Conservation (phyloP, 257 asterid genomes). For the Marsdenia floribunda region DNA sequence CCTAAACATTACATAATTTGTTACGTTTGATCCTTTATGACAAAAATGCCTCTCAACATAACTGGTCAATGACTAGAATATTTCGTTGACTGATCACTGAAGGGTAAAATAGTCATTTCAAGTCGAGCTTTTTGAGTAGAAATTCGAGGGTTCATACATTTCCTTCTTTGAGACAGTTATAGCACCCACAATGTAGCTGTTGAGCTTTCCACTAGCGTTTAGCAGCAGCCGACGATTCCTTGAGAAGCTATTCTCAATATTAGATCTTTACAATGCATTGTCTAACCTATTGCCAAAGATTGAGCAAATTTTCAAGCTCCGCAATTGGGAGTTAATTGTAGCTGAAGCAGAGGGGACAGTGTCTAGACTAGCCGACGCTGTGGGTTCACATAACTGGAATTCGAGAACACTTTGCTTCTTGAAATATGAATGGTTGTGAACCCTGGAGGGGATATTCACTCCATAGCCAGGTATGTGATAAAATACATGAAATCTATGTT, state of each 20-base stretch:
- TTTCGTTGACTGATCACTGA: too few relatives aligned
- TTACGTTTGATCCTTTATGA: too few relatives aligned
- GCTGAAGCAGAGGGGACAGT: constrained; percentile 64
- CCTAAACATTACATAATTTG: too few relatives aligned
- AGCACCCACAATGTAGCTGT: constrained; percentile 63
- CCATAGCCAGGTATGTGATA: constrained; percentile 87
- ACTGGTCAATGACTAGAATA: too few relatives aligned
- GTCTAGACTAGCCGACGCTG: constrained; percentile 77
- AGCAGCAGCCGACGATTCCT: constrained; percentile 71
- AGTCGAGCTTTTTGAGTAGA: constrained; percentile 70
- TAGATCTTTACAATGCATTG: constrained; percentile 76
- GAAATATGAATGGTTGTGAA: constrained; percentile 63
- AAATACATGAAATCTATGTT: constrained; percentile 71
- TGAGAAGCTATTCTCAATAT: constrained; percentile 78
- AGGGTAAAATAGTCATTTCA: too few relatives aligned
- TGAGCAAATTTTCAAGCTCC: constrained; percentile 48
- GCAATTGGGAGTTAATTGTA: constrained; percentile 42
- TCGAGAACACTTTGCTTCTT: constrained; percentile 74
- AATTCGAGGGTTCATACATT: constrained; percentile 50
- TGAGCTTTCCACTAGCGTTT: constrained; percentile 79
- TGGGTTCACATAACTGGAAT: constrained; percentile 72
- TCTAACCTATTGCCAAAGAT: constrained; percentile 68
- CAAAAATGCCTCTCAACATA: too few relatives aligned
- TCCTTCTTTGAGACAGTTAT: constrained; percentile 75
- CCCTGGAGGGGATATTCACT: constrained; percentile 89